Evolutionary conservation across 345 rosid species (phyloP).

Genomic region (Psidium friedrichsthalianum): DNA sequence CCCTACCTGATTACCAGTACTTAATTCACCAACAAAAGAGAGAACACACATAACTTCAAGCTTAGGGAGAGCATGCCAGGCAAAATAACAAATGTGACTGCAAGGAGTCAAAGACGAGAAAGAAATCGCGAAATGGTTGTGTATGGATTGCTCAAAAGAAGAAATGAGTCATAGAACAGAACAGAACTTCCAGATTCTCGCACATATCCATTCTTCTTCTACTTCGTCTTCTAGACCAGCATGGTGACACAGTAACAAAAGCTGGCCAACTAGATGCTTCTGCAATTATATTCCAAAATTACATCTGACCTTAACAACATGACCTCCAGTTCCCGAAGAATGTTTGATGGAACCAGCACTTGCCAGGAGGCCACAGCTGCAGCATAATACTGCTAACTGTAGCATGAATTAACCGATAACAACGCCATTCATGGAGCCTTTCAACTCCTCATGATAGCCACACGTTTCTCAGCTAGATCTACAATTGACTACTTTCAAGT

Average conservation of each 20-base stretch:
- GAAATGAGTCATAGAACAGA: background rate
- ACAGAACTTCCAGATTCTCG: background rate
- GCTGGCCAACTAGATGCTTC: background rate
- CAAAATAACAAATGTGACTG: background rate
- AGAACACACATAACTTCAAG: background rate
- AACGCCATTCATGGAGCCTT: background rate
- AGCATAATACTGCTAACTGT: background rate
- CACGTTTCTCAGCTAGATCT: background rate
- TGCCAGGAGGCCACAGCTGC: background rate
- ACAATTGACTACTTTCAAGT: background rate
- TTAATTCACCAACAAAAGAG: background rate
- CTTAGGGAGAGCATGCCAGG: background rate
- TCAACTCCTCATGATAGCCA: background rate
- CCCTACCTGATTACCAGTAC: background rate
- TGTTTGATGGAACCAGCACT: background rate
- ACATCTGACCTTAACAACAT: background rate
- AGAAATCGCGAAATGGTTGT: background rate
- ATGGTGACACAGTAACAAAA: background rate
- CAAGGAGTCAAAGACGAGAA: background rate
- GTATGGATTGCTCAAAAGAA: background rate
- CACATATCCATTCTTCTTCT: background rate
- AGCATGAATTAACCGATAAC: background rate
- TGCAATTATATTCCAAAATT: background rate
- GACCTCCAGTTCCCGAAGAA: background rate
- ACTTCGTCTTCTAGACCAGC: background rate